Base-by-base conservation (phyloP, 306 rosid genomes). In the Pyrus pyrifolia region DNA sequence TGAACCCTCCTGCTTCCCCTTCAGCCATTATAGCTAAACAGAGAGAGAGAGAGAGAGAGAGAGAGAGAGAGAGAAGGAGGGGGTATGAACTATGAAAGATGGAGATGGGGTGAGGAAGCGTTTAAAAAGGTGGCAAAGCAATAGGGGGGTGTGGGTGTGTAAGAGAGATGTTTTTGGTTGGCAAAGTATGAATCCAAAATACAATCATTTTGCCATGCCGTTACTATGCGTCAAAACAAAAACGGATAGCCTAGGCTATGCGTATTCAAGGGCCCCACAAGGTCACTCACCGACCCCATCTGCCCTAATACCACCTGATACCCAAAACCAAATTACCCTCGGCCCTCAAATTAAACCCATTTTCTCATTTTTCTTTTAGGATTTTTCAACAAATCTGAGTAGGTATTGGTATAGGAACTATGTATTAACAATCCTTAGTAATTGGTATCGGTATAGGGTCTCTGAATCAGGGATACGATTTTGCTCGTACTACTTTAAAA, bases 121-220 rank as follows among this genome's bases (percentile, higher is more conserved):
- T 80, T 76, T 80, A 45, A 55, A 78, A 52, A 85, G 83, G 79
- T 78, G 79, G 80, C 70, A 49, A 44, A 71, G 84, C 78, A 6
- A 49, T 31, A 63, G 45, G 19, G 77, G 42, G 13, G 57, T 13
- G 67, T 29, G 68, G 14, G 70, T 21, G 44, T 35, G 67, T 59
- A 67, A 59, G 12, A 74, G 29, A 67, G n/a, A 72, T 53, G 23
- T 19, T 64, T 59, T 59, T 62, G 52, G 66, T 66, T 35, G 76
- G 68, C 11, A 67, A n/a, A 63, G 73, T 63, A 73, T 72, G 14
- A 64, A 13, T 75, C 68, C 87, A 88, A 84, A 78, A 86, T 65
- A 86, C 78, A 88, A 84, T 86, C 84, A 86, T 84, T 70, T 80
- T 76, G 53, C 5, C 44, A 73, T 65, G 87, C 78, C 88, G 92